phyloP scores from a whole-genome alignment of 2,329 filamentous ascomycete species.

The Fusarium hainanense region DNA sequence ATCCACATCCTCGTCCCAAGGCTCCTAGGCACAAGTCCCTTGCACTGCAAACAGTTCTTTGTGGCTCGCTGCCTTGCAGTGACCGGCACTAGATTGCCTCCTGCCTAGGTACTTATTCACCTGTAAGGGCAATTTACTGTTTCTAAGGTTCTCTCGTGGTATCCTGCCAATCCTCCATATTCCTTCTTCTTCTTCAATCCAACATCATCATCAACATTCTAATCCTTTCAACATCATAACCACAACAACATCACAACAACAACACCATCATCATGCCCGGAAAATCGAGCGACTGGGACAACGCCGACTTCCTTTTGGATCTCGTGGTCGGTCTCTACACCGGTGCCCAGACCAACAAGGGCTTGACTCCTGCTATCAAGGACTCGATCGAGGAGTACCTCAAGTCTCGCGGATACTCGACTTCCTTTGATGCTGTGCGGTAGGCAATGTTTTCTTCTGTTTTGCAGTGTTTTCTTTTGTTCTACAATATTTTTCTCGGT shows the following conservation, averaged over 20 bases:
- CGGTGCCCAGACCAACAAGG: slow-evolving; percentile 42
- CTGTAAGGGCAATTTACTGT: not conserved
- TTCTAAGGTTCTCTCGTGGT: not conserved
- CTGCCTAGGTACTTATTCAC: not conserved
- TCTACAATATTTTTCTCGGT: slow-evolving; percentile 1
- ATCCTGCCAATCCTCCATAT: not conserved
- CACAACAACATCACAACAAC: not conserved
- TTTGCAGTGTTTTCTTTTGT: not conserved
- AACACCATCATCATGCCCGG: slow-evolving; percentile 35
- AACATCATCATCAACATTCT: not conserved
- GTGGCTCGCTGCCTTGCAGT: not conserved
- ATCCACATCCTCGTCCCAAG: not conserved
- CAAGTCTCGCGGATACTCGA: slow-evolving; percentile 47
- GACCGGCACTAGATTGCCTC: not conserved
- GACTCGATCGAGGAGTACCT: slow-evolving; percentile 50
- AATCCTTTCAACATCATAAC: not conserved
- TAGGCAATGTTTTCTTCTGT: slow-evolving; percentile 31
- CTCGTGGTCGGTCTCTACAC: slow-evolving; percentile 50
- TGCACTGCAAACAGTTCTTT: not conserved
- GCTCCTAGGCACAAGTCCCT: not conserved
- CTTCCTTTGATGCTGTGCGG: slow-evolving; percentile 61
- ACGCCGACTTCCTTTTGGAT: slow-evolving; percentile 49
- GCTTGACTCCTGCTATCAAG: slow-evolving; percentile 46
- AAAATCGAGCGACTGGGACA: slow-evolving; percentile 47
- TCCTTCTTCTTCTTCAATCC: not conserved